Evolutionary conservation across 371 early-diverging fungal species (phyloP).

Genomic region (Haplosporangium sp.): DNA sequence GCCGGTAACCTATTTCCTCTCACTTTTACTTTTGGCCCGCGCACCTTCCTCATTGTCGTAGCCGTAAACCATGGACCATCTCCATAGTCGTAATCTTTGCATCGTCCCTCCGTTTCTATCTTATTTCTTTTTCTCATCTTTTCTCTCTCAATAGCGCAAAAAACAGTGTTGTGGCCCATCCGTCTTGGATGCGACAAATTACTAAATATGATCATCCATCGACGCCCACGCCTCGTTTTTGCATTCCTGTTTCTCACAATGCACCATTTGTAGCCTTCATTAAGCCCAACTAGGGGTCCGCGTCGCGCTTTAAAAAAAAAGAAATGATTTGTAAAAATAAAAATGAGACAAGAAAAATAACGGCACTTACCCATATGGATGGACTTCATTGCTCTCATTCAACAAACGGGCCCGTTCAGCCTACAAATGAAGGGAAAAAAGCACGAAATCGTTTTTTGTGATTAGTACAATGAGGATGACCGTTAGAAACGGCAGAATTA

Average conservation of each 20-base stretch:
- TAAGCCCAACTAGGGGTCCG: background rate
- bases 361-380: conserved; percentile 38
- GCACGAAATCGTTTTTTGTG: background rate
- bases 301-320: conserved; percentile 19
- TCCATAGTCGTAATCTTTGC: background rate
- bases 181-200: background rate
- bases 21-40: too few species aligned
- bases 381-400: conserved; percentile 44
- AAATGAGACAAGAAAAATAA: background rate
- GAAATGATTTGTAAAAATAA: conserved; percentile 11
- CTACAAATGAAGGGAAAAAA: conserved; percentile 11
- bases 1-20: too few species aligned
- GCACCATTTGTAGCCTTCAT: background rate
- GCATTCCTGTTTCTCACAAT: background rate
- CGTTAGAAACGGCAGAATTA: background rate
- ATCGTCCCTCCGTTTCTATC: too few species aligned
- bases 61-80: too few species aligned
- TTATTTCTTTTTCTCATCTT: background rate
- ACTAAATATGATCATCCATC: background rate
- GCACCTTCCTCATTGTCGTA: too few species aligned
- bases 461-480: background rate
- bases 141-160: background rate
- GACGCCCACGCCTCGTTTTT: background rate
- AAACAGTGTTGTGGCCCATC: background rate
- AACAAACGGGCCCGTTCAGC: conserved; percentile 43